Evolutionary conservation across 2,329 filamentous ascomycete genomes (phyloP).

Genomic region (Ophiosphaerella narmari): DNA sequence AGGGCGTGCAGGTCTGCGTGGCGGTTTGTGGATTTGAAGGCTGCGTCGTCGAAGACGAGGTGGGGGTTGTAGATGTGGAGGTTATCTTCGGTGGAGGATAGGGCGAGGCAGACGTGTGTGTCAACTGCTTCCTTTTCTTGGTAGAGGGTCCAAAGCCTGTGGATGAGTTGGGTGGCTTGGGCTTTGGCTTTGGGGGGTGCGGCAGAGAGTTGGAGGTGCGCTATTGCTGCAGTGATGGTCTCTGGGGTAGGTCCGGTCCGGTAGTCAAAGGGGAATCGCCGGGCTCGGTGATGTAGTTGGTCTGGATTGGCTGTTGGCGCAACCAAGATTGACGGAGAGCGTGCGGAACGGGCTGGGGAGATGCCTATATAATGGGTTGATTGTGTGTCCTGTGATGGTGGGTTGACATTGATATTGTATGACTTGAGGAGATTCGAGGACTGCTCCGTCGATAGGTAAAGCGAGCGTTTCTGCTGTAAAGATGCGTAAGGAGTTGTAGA

Average conservation of each 20-base stretch:
- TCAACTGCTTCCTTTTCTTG: slow-evolving; percentile 68
- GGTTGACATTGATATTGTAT: slow-evolving; percentile 54
- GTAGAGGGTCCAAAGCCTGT: slow-evolving; percentile 63
- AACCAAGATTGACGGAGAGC: slow-evolving; percentile 67
- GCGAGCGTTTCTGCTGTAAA: slow-evolving; percentile 51
- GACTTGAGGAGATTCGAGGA: slow-evolving; percentile 61
- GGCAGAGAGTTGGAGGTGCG: slow-evolving; percentile 60
- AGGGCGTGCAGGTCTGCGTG: slow-evolving; percentile 65
- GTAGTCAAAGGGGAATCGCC: slow-evolving; percentile 68
- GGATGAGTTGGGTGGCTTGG: slow-evolving; percentile 56
- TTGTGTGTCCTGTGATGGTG: slow-evolving; percentile 35
- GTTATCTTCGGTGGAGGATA: slow-evolving; percentile 42
- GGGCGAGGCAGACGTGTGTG: slow-evolving; percentile 56
- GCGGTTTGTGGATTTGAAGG: slow-evolving; percentile 65
- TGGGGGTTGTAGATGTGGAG: slow-evolving; percentile 60
- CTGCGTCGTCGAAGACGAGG: slow-evolving; percentile 73
- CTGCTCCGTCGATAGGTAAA: slow-evolving; percentile 61
- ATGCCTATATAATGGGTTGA: slow-evolving; percentile 62
- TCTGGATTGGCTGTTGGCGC: slow-evolving; percentile 57
- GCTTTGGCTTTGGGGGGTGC: slow-evolving; percentile 50
- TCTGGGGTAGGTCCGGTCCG: slow-evolving; percentile 46
- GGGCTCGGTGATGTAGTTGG: slow-evolving; percentile 50
- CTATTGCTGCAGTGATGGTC: slow-evolving; percentile 50
- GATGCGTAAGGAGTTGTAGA: slow-evolving; percentile 1
- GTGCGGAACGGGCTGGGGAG: slow-evolving; percentile 65